Evolutionary conservation across 2,329 filamentous ascomycete genomes (phyloP).

Genomic region (Stromatinia cepivora): DNA sequence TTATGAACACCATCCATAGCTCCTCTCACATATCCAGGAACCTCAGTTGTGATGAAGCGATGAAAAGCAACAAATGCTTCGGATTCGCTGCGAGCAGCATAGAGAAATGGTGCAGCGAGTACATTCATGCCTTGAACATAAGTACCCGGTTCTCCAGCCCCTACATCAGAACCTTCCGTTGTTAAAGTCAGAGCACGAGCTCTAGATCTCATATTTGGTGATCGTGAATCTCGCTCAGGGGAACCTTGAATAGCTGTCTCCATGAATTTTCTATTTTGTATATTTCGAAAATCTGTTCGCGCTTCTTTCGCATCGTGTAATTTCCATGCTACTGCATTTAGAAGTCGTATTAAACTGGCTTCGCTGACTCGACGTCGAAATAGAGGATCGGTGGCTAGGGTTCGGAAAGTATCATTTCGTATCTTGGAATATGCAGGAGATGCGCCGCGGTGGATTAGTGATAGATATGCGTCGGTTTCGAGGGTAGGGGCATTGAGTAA

Average conservation of each 20-base stretch:
- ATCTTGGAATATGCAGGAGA: conserved; percentile 97
- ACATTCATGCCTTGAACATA: conserved; percentile 99
- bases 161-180: conserved; percentile 63
- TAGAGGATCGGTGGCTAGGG: conserved; percentile 92
- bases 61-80: conserved; percentile 93
- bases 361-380: conserved; percentile 95
- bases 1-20: conserved; percentile 97
- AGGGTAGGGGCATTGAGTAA: conserved; percentile 85
- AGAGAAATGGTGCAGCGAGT: conserved; percentile 90
- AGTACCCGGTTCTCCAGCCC: conserved; percentile 68
- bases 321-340: conserved; percentile 94
- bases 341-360: conserved; percentile 86
- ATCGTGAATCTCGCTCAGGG: conserved; percentile 34
- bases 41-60: conserved; percentile 81
- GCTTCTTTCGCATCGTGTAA: conserved; percentile 73
- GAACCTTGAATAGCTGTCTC: conserved; percentile 36
- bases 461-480: conserved; percentile 83
- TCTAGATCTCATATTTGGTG: conserved; percentile 44
- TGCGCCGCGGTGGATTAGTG: conserved; percentile 86
- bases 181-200: conserved; percentile 60
- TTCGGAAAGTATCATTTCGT: conserved; percentile 96
- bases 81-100: conserved; percentile 89
- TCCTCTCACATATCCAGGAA: conserved; percentile 89
- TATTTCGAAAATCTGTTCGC: conserved; percentile 26
- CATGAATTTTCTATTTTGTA: conserved; percentile 26